phyloP scores from a whole-genome alignment of 2,329 filamentous ascomycete species.

The Sporothrix luriei region DNA sequence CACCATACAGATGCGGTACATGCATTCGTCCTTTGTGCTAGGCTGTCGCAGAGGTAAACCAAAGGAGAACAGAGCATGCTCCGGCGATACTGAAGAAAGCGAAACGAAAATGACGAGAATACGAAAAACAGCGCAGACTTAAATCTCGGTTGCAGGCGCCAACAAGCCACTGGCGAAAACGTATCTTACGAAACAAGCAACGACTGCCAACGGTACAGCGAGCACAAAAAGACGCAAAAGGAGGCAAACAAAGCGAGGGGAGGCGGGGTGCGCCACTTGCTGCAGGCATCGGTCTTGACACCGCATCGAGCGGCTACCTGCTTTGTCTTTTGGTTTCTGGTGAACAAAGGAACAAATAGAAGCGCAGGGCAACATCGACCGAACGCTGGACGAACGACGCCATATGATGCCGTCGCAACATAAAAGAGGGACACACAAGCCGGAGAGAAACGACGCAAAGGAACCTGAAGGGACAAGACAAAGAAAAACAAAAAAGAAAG shows the following conservation, averaged over 20 bases:
- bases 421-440: neutral
- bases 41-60: conserved; percentile 19
- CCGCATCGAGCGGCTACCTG: conserved; percentile 21
- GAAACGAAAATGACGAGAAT: neutral
- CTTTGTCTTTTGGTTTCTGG: neutral
- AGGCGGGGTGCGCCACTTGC: conserved; percentile 20
- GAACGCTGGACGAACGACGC: neutral
- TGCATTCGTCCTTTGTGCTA: conserved; percentile 5
- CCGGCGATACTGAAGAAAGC: neutral
- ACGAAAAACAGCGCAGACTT: neutral
- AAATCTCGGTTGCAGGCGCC: conserved; percentile 4
- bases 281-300: conserved; percentile 16
- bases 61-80: neutral
- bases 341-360: conserved; percentile 6
- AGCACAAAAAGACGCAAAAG: neutral
- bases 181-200: neutral
- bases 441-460: neutral
- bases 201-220: neutral
- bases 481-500: neutral
- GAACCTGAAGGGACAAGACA: neutral
- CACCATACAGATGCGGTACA: neutral
- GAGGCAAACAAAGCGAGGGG: conserved; percentile 8
- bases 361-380: neutral
- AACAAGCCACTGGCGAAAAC: neutral
- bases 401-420: neutral